A percentile compares a stretch with the other conserved stretches of the same genome.
Evolutionary conservation across 2,329 filamentous ascomycete genomes (phyloP).

Genomic region (Moelleriella libera): DNA sequence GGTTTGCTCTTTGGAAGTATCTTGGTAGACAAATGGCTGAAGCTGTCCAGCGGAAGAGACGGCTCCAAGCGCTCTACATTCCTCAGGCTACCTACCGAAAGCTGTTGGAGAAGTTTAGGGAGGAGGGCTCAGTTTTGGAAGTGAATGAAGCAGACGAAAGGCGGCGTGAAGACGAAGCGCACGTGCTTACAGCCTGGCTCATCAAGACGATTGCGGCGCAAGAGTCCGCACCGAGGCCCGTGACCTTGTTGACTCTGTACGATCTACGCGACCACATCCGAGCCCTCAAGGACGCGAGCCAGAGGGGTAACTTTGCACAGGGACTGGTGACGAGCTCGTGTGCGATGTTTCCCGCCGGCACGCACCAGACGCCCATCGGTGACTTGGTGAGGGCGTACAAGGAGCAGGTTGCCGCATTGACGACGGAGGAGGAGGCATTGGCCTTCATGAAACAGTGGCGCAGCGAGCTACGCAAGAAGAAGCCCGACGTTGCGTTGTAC

Average conservation of each 20-base stretch:
- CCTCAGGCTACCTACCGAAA: conserved; percentile 1
- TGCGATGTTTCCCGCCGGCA: conserved; percentile 9
- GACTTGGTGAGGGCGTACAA: conserved; percentile 10
- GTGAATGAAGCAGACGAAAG: conserved; percentile 10
- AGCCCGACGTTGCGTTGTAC: not conserved
- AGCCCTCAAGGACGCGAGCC: conserved; percentile 3
- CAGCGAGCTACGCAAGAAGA: not conserved
- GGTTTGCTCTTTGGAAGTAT: conserved; percentile 22
- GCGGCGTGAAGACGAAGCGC: conserved; percentile 26
- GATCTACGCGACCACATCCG: conserved; percentile 14
- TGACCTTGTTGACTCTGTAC: conserved; percentile 12
- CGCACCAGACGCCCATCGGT: conserved; percentile 11
- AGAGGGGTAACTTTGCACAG: conserved; percentile 11
- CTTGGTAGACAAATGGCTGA: conserved; percentile 1
- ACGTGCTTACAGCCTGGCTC: conserved; percentile 22
- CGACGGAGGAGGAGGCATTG: not conserved
- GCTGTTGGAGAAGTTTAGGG: conserved; percentile 8
- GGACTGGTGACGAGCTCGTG: conserved; percentile 9
- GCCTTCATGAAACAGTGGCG: not conserved
- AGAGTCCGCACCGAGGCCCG: conserved; percentile 8
- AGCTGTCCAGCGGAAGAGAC: conserved; percentile 1
- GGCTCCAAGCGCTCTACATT: conserved; percentile 1
- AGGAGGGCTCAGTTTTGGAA: conserved; percentile 9
- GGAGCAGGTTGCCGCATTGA: not conserved
- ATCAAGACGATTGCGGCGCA: conserved; percentile 10